These are phyloP conservation scores for Trametes pubescens DNA, from an alignment of 1,284 basidiomycete genomes.

Conservation along the genomic window DNA sequence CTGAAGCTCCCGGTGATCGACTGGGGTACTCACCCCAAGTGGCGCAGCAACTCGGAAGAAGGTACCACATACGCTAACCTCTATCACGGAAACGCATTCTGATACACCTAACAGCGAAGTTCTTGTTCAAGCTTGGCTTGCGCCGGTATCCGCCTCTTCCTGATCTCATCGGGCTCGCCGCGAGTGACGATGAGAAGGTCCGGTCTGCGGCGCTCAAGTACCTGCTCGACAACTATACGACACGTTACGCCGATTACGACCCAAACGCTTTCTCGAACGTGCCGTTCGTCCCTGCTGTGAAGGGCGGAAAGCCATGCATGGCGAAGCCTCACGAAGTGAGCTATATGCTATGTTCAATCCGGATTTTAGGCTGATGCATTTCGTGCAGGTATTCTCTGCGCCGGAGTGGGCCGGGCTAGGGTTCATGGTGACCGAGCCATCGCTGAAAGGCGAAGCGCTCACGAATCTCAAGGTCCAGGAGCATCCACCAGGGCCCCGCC, in stretches of 20 bases:
- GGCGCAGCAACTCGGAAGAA: conserved; percentile 86
- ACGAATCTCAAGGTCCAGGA: conserved; percentile 78
- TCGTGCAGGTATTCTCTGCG: conserved; percentile 74
- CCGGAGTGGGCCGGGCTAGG: conserved; percentile 78
- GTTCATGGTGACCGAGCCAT: conserved; percentile 72
- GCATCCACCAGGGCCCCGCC: conserved; percentile 73
- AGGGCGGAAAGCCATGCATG: conserved; percentile 58
- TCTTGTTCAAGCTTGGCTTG: conserved; percentile 85
- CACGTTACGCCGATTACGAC: conserved; percentile 73
- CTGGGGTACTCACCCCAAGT: conserved; percentile 84
- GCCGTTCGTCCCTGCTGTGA: conserved; percentile 84
- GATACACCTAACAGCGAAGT: conserved; percentile 65
- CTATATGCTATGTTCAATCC: not conserved
- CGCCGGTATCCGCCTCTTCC: conserved; percentile 76
- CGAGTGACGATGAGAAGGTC: conserved; percentile 55
- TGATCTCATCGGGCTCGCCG: conserved; percentile 73
- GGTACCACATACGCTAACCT: conserved; percentile 52
- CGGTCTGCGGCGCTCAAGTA: conserved; percentile 76
- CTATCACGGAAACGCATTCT: not conserved
- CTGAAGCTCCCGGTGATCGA: conserved; percentile 87
- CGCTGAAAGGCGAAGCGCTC: conserved; percentile 60
- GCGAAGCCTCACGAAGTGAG: conserved; percentile 74
- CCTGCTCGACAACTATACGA: conserved; percentile 74
- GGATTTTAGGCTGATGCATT: not conserved
- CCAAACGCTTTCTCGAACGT: conserved; percentile 60